These are phyloP conservation scores for Yamadazyma sp. DNA, from an alignment of 1,139 yeast genomes.

Conservation along the genomic window DNA sequence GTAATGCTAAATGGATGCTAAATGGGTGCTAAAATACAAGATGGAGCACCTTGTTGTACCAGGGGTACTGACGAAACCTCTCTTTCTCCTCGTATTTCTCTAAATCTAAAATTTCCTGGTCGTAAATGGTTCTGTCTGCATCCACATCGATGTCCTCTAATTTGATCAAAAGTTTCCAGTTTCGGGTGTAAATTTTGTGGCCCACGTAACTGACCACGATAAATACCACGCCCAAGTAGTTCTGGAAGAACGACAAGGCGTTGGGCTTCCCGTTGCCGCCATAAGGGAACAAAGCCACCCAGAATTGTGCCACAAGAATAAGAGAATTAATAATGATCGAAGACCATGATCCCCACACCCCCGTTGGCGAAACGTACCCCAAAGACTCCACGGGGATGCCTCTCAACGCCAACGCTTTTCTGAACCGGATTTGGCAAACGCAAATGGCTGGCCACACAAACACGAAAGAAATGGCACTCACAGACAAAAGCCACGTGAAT, in stretches of 20 bases:
- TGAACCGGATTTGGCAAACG: slow-evolving; percentile 41
- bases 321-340: slow-evolving; percentile 35
- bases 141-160: slow-evolving; percentile 42
- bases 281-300: slow-evolving; percentile 44
- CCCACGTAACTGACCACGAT: slow-evolving; percentile 35
- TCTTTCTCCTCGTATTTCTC: slow-evolving; percentile 44
- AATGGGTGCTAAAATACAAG: too few relatives aligned
- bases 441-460: slow-evolving; percentile 47
- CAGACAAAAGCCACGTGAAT: slow-evolving; percentile 45
- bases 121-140: slow-evolving; percentile 42
- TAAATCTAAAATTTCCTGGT: slow-evolving; percentile 39
- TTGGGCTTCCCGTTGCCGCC: slow-evolving; percentile 29
- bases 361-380: slow-evolving; percentile 43
- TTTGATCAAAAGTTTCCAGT: slow-evolving; percentile 32
- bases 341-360: slow-evolving; percentile 39
- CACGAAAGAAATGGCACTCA: slow-evolving; percentile 43
- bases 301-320: slow-evolving; percentile 43
- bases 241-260: slow-evolving; percentile 34
- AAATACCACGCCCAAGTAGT: slow-evolving; percentile 39
- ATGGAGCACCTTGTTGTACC: slow-evolving; percentile 13
- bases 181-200: slow-evolving; percentile 37
- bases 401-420: slow-evolving; percentile 39
- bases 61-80: slow-evolving; percentile 29
- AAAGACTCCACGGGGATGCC: slow-evolving; percentile 34
- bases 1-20: slow-evolving; percentile 2